Evolutionary conservation across 176 grass and related monocot genomes (phyloP), one percentile per base, ranked within the genome.

Genomic region (Saccharum officinarum): DNA sequence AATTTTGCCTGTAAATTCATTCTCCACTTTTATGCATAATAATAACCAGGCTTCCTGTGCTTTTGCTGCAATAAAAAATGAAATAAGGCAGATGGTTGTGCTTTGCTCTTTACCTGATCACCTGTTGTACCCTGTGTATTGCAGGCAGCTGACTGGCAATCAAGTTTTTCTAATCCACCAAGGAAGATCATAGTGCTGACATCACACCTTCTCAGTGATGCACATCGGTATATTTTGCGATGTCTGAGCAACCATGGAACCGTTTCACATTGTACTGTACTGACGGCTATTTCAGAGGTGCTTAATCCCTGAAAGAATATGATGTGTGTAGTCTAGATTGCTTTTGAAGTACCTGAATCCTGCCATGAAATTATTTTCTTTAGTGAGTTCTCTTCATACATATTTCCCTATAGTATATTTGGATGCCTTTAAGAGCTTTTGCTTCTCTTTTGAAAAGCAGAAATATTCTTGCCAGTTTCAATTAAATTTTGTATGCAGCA

Each of bases 231-330:
- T 85, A 92, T 95, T 92, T 45, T 98, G 82, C 93, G 91, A 78
- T 92, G 91, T 88, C 86, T 98, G 70, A 86, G 86, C 81, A 95
- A 78, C 81, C 88, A 94, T 87, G 88, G 46, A 84, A 84, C 78
- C 47, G 60, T 98, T 88, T 92, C 79, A 50, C 82, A 85, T 86
- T 98, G 91, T 87, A 83, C 83, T 89, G 88, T 98, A 52, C 86
- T 92, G 71, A 98, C 93, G 87, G 92, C 97, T 59, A 92, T 96
- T 82, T 92, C 93, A 2, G 91, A 95, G 93, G 97, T 96, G 79
- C 76, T 84, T 92, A 69, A 81, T 77, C 40, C 44, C 45, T 94
- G n/a, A 71, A 83, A 79, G 79, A 78, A 33, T 73, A 38, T 73
- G 62, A 85, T 87, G 23, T 75, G 28, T 80, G 45, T 79, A 64